A percentile compares a stretch with the other conserved stretches of the same genome.
These are phyloP conservation scores for Echinosophora koreensis DNA, from an alignment of 306 rosid species.

Conservation along the genomic window DNA sequence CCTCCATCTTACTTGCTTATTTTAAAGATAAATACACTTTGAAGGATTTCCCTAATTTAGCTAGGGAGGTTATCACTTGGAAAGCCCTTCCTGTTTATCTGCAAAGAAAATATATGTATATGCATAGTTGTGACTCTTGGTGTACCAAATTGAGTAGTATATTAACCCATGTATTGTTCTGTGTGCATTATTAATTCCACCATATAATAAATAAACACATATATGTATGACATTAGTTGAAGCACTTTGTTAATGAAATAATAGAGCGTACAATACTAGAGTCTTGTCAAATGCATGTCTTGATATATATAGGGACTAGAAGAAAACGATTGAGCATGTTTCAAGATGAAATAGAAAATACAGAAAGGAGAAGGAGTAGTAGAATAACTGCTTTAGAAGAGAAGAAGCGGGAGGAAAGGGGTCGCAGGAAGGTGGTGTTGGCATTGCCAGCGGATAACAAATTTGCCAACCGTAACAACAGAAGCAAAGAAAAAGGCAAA, in stretches of 20 bases:
- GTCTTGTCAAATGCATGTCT: not conserved
- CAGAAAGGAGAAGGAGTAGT: conserved; percentile 44
- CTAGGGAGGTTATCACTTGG: too few relatives aligned
- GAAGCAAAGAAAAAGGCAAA: conserved; percentile 39
- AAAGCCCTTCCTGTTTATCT: too few relatives aligned
- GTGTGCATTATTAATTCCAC: not conserved
- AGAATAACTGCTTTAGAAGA: conserved; percentile 50
- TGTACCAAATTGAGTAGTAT: too few relatives aligned
- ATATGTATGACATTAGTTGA: not conserved
- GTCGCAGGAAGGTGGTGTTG: not conserved
- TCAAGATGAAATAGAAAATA: not conserved
- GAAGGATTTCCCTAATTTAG: too few relatives aligned
- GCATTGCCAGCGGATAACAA: not conserved
- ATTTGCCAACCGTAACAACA: not conserved
- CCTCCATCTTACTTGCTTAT: too few relatives aligned
- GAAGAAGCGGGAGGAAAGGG: conserved; percentile 26
- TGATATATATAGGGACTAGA: not conserved
- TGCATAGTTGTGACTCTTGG: too few relatives aligned
- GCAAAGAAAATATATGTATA: too few relatives aligned
- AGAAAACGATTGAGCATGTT: not conserved
- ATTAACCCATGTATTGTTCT: too few relatives aligned
- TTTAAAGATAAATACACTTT: too few relatives aligned
- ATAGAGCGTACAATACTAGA: not conserved
- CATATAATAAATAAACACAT: not conserved
- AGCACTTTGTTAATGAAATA: not conserved